Conservation (phyloP, 352 stramenopile genomes). For the Phytophthora chlamydospora region DNA sequence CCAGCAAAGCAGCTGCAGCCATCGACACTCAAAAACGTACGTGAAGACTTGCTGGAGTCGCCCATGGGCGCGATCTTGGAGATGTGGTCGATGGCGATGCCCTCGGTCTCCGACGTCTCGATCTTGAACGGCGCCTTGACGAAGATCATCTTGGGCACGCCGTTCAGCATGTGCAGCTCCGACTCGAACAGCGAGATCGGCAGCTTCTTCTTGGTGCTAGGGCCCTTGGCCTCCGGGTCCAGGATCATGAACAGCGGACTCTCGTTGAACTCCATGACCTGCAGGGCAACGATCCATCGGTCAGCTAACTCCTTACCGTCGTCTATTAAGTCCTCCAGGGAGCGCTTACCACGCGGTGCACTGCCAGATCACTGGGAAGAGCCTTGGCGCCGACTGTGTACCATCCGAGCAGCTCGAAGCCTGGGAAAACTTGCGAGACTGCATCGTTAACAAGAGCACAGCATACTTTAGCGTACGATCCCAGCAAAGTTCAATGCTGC, state of each 20-base stretch:
- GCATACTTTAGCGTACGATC: not conserved
- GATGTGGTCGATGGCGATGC: slow-evolving; percentile 89
- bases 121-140: slow-evolving; percentile 89
- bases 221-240: slow-evolving; percentile 62
- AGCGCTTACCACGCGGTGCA: slow-evolving; percentile 68
- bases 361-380: slow-evolving; percentile 69
- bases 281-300: slow-evolving; percentile 10
- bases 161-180: slow-evolving; percentile 86
- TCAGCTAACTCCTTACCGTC: not conserved
- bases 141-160: slow-evolving; percentile 89
- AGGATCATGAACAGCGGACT: slow-evolving; percentile 84
- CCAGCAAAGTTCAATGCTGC: too few species aligned
- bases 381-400: slow-evolving; percentile 85
- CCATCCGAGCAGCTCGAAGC: slow-evolving; percentile 90
- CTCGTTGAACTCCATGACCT: slow-evolving; percentile 91
- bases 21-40: slow-evolving; percentile 38
- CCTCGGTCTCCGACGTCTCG: slow-evolving; percentile 87
- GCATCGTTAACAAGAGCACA: slow-evolving; percentile 5
- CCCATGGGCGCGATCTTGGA: slow-evolving; percentile 84
- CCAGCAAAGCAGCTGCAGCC: not conserved
- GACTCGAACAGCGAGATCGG: slow-evolving; percentile 87
- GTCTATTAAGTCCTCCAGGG: not conserved
- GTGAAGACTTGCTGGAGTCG: slow-evolving; percentile 71
- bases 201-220: slow-evolving; percentile 88
- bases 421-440: slow-evolving; percentile 87